Evolutionary conservation across 768 basidiomycete genomes (phyloP).

Genomic region (Pholiota conissans): DNA sequence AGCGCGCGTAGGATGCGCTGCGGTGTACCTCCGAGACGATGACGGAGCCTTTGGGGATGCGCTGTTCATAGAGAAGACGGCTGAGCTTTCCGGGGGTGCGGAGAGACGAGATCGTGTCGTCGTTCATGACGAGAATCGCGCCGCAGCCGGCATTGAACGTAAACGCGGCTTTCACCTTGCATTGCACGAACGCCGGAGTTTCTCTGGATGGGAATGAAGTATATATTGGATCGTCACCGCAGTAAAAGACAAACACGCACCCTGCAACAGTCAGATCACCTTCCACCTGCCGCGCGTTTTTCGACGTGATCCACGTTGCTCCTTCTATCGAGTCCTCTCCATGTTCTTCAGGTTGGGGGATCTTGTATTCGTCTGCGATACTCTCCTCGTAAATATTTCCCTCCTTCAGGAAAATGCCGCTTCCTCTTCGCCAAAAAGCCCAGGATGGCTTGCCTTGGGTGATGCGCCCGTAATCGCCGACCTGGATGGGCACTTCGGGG

Average conservation of each 20-base stretch:
- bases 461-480: constrained; percentile 31
- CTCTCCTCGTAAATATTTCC: background rate
- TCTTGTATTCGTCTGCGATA: background rate
- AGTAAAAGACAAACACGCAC: background rate
- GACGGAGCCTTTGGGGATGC: constrained; percentile 21
- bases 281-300: background rate
- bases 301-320: background rate
- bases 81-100: constrained; percentile 21
- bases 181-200: background rate
- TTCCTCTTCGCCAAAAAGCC: constrained; percentile 17
- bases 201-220: background rate
- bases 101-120: background rate
- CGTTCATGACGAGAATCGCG: background rate
- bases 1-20: constrained; percentile 32
- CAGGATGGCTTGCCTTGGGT: constrained; percentile 15
- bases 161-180: background rate
- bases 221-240: background rate
- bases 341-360: background rate
- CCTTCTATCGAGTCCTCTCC: background rate
- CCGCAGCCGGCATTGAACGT: background rate
- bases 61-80: constrained; percentile 23
- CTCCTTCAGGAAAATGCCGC: background rate
- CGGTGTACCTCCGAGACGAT: constrained; percentile 33
- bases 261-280: background rate
- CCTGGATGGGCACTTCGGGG: constrained; percentile 27